Evolutionary conservation across 176 grass and related monocot species (phyloP).

Genomic region (Carex parvula): DNA sequence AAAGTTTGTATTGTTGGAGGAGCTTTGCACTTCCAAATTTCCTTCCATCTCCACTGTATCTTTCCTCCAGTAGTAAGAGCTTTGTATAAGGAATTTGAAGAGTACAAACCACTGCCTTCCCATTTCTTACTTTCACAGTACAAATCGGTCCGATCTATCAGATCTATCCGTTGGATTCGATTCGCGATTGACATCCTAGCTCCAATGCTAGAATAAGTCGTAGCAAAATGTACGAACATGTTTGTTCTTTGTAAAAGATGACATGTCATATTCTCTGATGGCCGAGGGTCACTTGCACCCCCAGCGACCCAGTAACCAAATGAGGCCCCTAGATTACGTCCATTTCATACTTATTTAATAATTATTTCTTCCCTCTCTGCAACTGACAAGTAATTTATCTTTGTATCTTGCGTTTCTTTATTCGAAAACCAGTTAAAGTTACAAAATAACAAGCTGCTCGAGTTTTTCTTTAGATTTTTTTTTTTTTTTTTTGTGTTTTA

Average conservation of each 20-base stretch:
- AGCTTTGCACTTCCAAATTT: too few species aligned
- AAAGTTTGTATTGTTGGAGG: too few species aligned
- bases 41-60: too few species aligned
- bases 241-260: conserved; percentile 27
- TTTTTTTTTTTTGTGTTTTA: too few species aligned
- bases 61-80: too few species aligned
- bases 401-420: neutral
- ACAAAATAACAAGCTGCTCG: neutral
- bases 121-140: too few species aligned
- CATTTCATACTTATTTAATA: neutral
- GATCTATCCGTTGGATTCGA: neutral
- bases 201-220: neutral
- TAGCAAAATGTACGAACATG: neutral
- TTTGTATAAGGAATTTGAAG: too few species aligned
- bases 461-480: neutral
- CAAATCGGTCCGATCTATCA: too few species aligned
- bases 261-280: conserved; percentile 28
- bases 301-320: conserved; percentile 24
- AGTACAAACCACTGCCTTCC: too few species aligned
- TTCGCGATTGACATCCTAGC: neutral
- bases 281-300: conserved; percentile 21
- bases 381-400: neutral
- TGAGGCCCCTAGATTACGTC: neutral
- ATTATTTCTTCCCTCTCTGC: neutral
- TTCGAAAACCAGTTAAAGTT: neutral